A percentile compares a stretch with the other conserved stretches of the same genome.
Evolutionary conservation across 1,284 basidiomycete genomes (phyloP).

Genomic region (Rhodofomes roseus): DNA sequence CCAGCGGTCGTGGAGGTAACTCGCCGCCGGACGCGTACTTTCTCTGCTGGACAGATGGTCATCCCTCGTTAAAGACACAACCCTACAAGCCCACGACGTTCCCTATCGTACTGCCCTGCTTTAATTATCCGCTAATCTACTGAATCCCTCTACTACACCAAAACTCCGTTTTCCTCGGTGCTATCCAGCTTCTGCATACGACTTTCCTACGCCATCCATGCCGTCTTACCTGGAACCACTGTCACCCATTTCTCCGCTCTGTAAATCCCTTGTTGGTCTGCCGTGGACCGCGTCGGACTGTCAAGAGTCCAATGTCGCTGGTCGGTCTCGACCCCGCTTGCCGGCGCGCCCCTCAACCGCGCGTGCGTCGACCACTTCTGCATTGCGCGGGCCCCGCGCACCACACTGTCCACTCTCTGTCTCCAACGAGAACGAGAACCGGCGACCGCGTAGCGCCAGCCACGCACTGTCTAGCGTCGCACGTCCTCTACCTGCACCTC

Average conservation of each 20-base stretch:
- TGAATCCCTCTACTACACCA: neutral
- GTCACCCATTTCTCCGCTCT: neutral
- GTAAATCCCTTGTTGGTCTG: neutral
- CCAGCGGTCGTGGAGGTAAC: neutral
- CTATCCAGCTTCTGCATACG: neutral
- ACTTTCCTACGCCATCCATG: neutral
- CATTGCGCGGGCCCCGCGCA: neutral
- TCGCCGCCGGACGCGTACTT: neutral
- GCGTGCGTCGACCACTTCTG: neutral
- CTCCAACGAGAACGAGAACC: neutral
- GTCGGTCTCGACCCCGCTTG: neutral
- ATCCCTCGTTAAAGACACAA: neutral
- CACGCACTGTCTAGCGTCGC: neutral
- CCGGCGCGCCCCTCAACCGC: neutral
- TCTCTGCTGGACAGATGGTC: slow-evolving; percentile 1
- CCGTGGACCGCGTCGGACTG: neutral
- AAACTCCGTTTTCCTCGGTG: neutral
- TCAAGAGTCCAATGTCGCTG: neutral
- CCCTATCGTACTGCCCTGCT: neutral
- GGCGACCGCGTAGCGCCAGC: neutral
- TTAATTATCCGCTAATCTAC: neutral
- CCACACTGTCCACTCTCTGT: neutral
- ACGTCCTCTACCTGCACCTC: neutral
- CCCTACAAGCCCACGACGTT: neutral
- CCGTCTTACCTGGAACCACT: neutral